A percentile compares a stretch with the other conserved stretches of the same genome.
These are phyloP conservation scores for Elasticomyces elasticus DNA, from an alignment of 495 filamentous ascomycete genomes.

Conservation along the genomic window DNA sequence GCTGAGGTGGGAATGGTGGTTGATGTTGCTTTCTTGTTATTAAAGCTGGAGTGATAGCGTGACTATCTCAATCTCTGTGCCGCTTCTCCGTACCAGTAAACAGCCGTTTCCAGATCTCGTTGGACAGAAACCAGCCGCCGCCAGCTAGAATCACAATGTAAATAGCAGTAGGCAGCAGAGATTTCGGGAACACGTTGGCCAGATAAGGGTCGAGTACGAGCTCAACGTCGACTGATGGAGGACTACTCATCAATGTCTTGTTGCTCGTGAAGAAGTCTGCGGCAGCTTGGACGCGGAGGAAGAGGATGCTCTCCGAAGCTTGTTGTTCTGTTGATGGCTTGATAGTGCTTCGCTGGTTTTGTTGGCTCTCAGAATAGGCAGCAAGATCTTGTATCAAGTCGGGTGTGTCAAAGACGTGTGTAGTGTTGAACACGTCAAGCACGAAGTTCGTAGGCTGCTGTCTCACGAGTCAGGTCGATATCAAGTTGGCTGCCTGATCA, in stretches of 20 bases:
- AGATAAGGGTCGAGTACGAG: slow-evolving; percentile 79
- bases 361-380: slow-evolving; percentile 48
- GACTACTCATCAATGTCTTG: slow-evolving; percentile 60
- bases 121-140: slow-evolving; percentile 31
- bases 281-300: slow-evolving; percentile 64
- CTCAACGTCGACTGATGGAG: slow-evolving; percentile 68
- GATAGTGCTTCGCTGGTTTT: slow-evolving; percentile 15
- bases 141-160: slow-evolving; percentile 31
- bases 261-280: slow-evolving; percentile 78
- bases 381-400: slow-evolving; percentile 54
- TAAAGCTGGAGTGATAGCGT: not conserved
- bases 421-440: slow-evolving; percentile 52
- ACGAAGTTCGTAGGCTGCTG: slow-evolving; percentile 84
- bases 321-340: not conserved
- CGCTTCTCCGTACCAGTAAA: slow-evolving; percentile 20
- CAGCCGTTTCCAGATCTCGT: slow-evolving; percentile 26
- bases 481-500: not conserved
- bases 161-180: slow-evolving; percentile 29
- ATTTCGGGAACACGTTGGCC: slow-evolving; percentile 35
- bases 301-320: slow-evolving; percentile 38
- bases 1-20: not conserved
- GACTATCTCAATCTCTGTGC: slow-evolving; percentile 25
- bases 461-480: not conserved
- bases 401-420: slow-evolving; percentile 48
- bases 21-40: not conserved